These are phyloP conservation scores for Penicillium nucicola DNA, from an alignment of 495 filamentous ascomycete species.

Conservation along the genomic window DNA sequence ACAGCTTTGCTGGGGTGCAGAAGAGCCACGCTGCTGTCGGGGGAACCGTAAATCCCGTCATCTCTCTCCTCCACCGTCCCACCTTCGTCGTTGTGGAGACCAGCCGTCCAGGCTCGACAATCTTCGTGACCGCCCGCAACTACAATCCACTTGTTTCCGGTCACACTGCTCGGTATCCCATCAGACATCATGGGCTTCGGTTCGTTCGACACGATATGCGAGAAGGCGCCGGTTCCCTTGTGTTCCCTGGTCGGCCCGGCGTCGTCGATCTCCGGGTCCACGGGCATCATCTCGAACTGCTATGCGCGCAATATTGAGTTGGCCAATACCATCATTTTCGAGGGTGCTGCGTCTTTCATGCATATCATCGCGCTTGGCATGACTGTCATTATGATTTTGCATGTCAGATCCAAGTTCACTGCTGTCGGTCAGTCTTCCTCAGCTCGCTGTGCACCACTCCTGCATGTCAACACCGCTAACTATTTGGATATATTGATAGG, in stretches of 20 bases:
- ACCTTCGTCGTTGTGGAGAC: constrained; percentile 31
- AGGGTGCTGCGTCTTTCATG: constrained; percentile 85
- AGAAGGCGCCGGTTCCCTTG: constrained; percentile 77
- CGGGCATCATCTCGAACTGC: constrained; percentile 85
- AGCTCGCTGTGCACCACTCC: background rate
- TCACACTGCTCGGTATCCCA: constrained; percentile 9
- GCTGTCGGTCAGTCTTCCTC: constrained; percentile 79
- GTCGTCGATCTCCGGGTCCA: constrained; percentile 58
- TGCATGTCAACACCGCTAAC: constrained; percentile 5
- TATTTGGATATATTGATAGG: constrained; percentile 47
- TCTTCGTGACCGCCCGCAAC: constrained; percentile 22
- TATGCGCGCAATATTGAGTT: constrained; percentile 93
- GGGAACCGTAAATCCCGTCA: constrained; percentile 9
- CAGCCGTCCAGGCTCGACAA: constrained; percentile 5
- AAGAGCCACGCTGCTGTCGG: background rate
- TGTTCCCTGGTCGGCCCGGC: constrained; percentile 78
- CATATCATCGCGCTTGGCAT: constrained; percentile 90
- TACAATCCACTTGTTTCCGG: constrained; percentile 15
- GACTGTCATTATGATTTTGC: constrained; percentile 95
- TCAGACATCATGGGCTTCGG: constrained; percentile 75
- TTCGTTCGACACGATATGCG: constrained; percentile 83
- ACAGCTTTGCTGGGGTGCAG: constrained; percentile 2
- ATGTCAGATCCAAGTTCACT: constrained; percentile 96
- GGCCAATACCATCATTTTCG: constrained; percentile 97
- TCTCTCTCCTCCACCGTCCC: constrained; percentile 19